Base-by-base conservation (phyloP, 176 grass and related monocot species). In the Thalia dealbata region DNA sequence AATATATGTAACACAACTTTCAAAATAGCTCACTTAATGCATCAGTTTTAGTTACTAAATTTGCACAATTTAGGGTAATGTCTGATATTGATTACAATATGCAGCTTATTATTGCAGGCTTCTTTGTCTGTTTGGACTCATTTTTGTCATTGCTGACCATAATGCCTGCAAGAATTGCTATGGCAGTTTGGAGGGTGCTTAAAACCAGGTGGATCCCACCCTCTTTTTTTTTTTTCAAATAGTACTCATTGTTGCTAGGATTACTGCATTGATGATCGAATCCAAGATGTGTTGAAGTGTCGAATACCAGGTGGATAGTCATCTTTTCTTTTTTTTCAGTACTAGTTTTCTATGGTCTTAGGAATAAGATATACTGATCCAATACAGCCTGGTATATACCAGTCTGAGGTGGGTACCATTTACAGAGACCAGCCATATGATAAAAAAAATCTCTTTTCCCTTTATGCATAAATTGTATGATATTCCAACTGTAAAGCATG, bases 31-130 rank as follows among this genome's bases (percentile, higher is more conserved):
- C 51, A 54, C n/a, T 61, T 61, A n/a, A 27, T 10, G 58, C 23
- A 25, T 61, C 21, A 61, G 5, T 21, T 9, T 38, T 35, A 32
- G 14, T 7, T 18, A 35, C 63, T 66, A 22, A 66, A 66, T 35
- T 10, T 66, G 8, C 11, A 16, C 21, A 3, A 10, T 25, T 51
- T 52, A 69, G 42, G 21, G 18, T 10, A 28, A 72, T 72, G 16
- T 60, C 72, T 74, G 72, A 74, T 74, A 52, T 21, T 74, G 45
- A 74, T 74, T 14, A 74, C 29, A 44, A 59, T 43, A 22, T 74
- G 72, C 72, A 74, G 72, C 52, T 74, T 74, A 74, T 74, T 60
- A 38, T 74, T 74, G 72, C 72, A 74, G 72, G 72, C 30, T 74
- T 74, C 52, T 74, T 74, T 43, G 72, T 74, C 7, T 74, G 72